Evolutionary conservation across 73 alveolate species (phyloP).

Genomic region (Paramecium tetraurelia): DNA sequence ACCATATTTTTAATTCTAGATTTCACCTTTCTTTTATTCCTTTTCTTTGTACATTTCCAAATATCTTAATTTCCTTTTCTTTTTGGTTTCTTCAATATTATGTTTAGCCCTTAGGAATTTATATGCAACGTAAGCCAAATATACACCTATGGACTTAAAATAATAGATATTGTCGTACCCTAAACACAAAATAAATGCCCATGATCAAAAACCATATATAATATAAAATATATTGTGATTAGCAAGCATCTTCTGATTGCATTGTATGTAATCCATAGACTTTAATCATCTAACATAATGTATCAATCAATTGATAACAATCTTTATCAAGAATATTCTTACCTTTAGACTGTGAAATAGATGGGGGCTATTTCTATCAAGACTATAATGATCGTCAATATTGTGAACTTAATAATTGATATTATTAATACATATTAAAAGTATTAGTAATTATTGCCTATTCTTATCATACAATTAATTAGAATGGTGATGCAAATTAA

Average conservation of each 20-base stretch:
- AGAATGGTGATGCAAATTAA: not conserved
- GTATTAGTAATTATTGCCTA: not conserved
- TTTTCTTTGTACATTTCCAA: not conserved
- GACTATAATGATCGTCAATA: not conserved
- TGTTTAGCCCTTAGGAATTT: not conserved
- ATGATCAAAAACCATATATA: not conserved
- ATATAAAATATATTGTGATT: not conserved
- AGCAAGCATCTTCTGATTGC: not conserved
- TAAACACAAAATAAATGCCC: not conserved
- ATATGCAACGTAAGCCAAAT: not conserved
- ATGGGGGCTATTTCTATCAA: not conserved
- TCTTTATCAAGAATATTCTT: not conserved
- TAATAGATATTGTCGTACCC: not conserved
- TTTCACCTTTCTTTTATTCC: not conserved
- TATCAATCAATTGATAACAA: not conserved
- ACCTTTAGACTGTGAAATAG: not conserved
- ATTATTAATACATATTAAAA: not conserved
- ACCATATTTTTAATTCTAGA: not conserved
- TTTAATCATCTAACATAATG: not conserved
- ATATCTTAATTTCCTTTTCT: not conserved
- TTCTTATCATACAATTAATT: not conserved
- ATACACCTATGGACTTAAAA: not conserved
- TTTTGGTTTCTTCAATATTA: not conserved
- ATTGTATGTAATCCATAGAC: not conserved
- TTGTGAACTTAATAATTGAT: not conserved